phyloP scores from a whole-genome alignment of 805 yeast genomes.

The Jamesozyma hellenica region DNA sequence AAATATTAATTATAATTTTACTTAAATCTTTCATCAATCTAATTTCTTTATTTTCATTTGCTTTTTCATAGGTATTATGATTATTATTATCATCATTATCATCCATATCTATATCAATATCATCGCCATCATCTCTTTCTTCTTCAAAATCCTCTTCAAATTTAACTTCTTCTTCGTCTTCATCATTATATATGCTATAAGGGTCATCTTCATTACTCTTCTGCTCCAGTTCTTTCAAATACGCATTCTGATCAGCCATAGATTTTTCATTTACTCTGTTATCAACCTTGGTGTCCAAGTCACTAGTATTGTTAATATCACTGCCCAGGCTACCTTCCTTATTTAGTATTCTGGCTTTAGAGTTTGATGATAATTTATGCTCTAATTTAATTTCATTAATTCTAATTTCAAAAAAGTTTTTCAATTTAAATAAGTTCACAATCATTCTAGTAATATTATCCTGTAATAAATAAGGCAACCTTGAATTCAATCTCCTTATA shows the following conservation, averaged over 20 bases:
- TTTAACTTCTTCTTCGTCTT: neutral
- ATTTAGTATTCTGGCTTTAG: constrained; percentile 1
- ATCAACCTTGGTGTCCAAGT: too few species aligned
- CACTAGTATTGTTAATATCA: neutral
- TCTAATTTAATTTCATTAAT: constrained; percentile 2
- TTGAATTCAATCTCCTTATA: neutral
- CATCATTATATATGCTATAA: constrained; percentile 6
- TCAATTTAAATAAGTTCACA: neutral
- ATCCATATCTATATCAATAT: neutral
- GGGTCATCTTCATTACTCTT: constrained; percentile 9
- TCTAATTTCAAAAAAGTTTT: neutral
- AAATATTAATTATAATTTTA: neutral
- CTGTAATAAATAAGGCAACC: neutral
- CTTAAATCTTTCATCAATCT: neutral
- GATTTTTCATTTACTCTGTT: neutral
- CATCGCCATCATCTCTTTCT: neutral
- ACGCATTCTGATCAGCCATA: constrained; percentile 12
- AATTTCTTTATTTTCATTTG: neutral
- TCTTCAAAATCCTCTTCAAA: neutral
- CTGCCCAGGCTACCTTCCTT: too few species aligned
- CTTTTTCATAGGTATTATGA: neutral
- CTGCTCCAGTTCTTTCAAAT: constrained; percentile 12
- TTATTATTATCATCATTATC: neutral
- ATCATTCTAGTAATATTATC: neutral
- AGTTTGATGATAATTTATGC: neutral